A percentile compares a stretch with the other conserved stretches of the same genome.
Conservation (phyloP, 495 filamentous ascomycete species). For the Staphylotrichum longicolle region DNA sequence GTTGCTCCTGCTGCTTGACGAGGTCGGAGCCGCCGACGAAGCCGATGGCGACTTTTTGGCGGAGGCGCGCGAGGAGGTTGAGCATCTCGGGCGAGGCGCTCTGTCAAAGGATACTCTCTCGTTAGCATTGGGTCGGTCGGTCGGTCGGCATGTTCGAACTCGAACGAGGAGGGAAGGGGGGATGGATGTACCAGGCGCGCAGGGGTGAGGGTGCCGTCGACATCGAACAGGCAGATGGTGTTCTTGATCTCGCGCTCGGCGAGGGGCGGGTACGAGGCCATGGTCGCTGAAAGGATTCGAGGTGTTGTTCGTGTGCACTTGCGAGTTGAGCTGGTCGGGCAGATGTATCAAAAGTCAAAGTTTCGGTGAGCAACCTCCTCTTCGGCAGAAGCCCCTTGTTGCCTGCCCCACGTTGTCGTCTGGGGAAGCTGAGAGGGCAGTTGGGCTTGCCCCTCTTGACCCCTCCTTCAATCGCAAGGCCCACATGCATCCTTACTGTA, state of each 20-base stretch:
- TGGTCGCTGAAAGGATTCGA: slow-evolving; percentile 29
- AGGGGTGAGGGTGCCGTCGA: slow-evolving; percentile 82
- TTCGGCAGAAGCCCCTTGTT: not conserved
- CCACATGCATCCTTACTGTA: not conserved
- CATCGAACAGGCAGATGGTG: slow-evolving; percentile 91
- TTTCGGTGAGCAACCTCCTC: slow-evolving; percentile 22
- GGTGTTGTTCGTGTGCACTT: not conserved
- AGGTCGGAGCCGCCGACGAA: slow-evolving; percentile 87
- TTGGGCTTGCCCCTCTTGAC: slow-evolving; percentile 12
- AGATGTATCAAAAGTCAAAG: slow-evolving; percentile 13
- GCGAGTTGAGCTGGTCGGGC: not conserved
- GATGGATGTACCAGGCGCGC: slow-evolving; percentile 65
- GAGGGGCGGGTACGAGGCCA: slow-evolving; percentile 64
- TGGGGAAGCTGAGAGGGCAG: slow-evolving; percentile 19
- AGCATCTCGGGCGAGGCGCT: slow-evolving; percentile 78
- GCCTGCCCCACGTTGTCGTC: slow-evolving; percentile 21
- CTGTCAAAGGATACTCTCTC: not conserved
- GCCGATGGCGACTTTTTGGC: slow-evolving; percentile 87
- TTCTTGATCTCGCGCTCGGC: slow-evolving; percentile 78
- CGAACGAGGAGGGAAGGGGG: not conserved
- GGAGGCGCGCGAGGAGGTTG: slow-evolving; percentile 68
- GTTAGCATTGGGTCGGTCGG: not conserved
- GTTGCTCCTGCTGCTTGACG: slow-evolving; percentile 92
- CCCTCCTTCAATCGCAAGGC: not conserved
- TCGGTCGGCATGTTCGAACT: not conserved